Base-by-base conservation (phyloP, 179 eudicot genomes). In the Sideroxylon spinosum region DNA sequence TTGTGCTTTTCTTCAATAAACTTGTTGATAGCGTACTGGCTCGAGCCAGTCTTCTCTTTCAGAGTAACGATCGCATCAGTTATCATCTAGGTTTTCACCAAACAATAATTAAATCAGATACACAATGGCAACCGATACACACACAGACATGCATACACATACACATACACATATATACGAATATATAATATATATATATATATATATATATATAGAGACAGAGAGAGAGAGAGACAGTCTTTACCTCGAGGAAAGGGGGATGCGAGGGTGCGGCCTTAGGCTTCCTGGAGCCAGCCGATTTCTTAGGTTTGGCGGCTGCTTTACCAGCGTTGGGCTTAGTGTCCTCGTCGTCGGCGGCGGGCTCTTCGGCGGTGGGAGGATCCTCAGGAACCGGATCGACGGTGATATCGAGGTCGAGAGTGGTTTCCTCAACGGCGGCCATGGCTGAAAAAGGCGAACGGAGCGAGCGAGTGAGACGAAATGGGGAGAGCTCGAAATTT, bases 11-110 rank as follows among this genome's bases (percentile, higher is more conserved):
- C 88, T 62, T 88, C 95, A 6, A 84, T 80, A 68, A 81, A 89
- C 82, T 91, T 91, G 52, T 80, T 66, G 6, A 91, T 87, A 50
- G 94, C 94, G 37, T 82, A 81, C 64, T 89, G 92, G 46, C 95
- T 91, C 28, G 95, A 91, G 19, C 95, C 95, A 0, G 77, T 87
- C 80, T 76, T 78, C 71, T 89, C 95, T 79, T 89, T 91, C 82
- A 91, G 78, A 23, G 90, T 78, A 77, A 79, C 79, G 22, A 91
- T 81, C 50, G 93, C 93, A 13, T 90, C 91, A 13, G 82, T 79
- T 16, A 90, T 84, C 93, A 90, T 90, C 93, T 90, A 53, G 50
- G 59, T 37, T 57, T 63, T 19, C 75, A 57, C 12, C 60, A n/a
- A 23, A 46, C 23, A 44, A 20, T n/a, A 28, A 48, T n/a, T 10